Percentiles rank a stretch among this genome's conserved stretches.
phyloP scores from a whole-genome alignment of 1,284 basidiomycete genomes.

The Sparassis latifolia region DNA sequence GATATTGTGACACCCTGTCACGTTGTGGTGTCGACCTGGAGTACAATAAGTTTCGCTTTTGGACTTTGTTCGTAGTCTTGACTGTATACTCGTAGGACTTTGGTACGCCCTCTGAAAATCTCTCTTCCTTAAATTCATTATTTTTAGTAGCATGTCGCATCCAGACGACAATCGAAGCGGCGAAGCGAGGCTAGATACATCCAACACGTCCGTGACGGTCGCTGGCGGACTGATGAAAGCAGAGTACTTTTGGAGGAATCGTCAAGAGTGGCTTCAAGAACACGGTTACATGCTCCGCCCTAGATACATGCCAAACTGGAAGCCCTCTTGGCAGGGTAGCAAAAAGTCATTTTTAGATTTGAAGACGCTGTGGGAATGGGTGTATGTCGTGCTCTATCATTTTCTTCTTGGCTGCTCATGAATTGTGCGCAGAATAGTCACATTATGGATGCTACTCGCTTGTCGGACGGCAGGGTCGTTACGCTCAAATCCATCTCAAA shows the following conservation, averaged over 20 bases:
- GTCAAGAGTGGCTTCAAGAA: conserved; percentile 10
- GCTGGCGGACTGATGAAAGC: too few relatives aligned
- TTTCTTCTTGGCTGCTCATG: background rate
- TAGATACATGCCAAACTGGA: conserved; percentile 11
- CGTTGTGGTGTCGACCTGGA: too few relatives aligned
- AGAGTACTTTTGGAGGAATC: conserved; percentile 8
- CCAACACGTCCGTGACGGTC: too few relatives aligned
- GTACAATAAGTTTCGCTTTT: too few relatives aligned
- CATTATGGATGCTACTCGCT: conserved; percentile 14
- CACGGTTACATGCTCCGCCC: conserved; percentile 14
- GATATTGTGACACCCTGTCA: too few relatives aligned
- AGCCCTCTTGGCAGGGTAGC: conserved; percentile 8
- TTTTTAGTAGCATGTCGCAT: too few relatives aligned
- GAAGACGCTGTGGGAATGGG: conserved; percentile 2
- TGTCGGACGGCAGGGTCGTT: conserved; percentile 13
- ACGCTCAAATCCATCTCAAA: conserved; percentile 10
- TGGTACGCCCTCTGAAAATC: too few relatives aligned
- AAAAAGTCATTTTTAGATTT: background rate
- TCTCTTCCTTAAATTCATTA: too few relatives aligned
- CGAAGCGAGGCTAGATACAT: too few relatives aligned
- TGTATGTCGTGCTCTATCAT: background rate
- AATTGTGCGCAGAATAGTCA: background rate
- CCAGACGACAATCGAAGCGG: too few relatives aligned
- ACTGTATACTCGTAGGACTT: too few relatives aligned
- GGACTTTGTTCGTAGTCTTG: too few relatives aligned